Conservation (phyloP, 108 stramenopile species). For the Chaetoceros muelleri region DNA sequence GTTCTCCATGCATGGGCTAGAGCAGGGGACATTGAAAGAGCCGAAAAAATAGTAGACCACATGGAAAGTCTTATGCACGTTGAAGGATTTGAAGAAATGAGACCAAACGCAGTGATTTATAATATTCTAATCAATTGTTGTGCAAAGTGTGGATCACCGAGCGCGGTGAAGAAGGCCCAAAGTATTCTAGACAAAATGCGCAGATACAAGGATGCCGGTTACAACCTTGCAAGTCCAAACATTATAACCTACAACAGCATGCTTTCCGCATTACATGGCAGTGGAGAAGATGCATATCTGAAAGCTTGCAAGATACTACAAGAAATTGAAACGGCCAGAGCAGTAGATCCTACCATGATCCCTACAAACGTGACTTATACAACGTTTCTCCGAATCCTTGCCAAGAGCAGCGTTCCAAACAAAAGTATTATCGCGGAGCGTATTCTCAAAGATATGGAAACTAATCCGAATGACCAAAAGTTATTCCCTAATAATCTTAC, state of each 20-base stretch:
- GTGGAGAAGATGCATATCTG: neutral
- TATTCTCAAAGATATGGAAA: neutral
- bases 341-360: neutral
- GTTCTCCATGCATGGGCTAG: constrained; percentile 32
- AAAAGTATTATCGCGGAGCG: neutral
- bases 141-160: constrained; percentile 39
- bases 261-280: neutral
- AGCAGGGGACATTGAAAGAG: constrained; percentile 18
- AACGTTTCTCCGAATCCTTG: neutral
- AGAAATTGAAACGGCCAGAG: neutral
- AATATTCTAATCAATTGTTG: constrained; percentile 54
- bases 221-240: neutral
- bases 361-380: neutral
- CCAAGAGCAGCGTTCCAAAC: neutral
- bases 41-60: constrained; percentile 31
- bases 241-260: neutral
- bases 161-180: constrained; percentile 39
- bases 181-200: constrained; percentile 39
- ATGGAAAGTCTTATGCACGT: constrained; percentile 18
- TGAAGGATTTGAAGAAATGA: constrained; percentile 22
- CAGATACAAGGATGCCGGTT: constrained; percentile 17
- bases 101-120: constrained; percentile 42
- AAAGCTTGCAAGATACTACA: neutral
- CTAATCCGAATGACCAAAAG: neutral
- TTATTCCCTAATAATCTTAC: neutral